Evolutionary conservation across 768 basidiomycete genomes (phyloP).

Genomic region (Myochromella boudieri): DNA sequence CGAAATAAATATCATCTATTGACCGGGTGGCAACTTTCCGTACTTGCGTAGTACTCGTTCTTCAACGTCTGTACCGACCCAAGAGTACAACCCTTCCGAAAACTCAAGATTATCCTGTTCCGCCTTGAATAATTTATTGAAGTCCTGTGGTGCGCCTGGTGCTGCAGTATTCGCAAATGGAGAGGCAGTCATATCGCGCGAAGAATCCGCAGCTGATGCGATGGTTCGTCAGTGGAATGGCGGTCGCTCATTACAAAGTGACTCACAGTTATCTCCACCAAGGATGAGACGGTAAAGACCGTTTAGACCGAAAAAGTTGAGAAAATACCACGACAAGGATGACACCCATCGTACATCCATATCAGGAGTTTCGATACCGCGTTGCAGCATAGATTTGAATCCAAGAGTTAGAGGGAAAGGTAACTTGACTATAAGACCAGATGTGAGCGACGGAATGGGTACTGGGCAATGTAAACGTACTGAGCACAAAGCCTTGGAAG

Average conservation of each 20-base stretch:
- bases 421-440: constrained; percentile 70
- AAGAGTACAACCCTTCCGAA: constrained; percentile 80
- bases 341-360: constrained; percentile 99
- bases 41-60: constrained; percentile 75
- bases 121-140: constrained; percentile 83
- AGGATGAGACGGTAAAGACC: constrained; percentile 93
- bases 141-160: constrained; percentile 76
- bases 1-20: constrained; percentile 19
- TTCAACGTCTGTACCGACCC: constrained; percentile 83
- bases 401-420: constrained; percentile 96
- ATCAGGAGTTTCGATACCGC: constrained; percentile 91
- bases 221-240: constrained; percentile 12
- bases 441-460: not conserved
- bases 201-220: constrained; percentile 70
- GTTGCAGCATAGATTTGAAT: constrained; percentile 97
- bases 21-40: constrained; percentile 50
- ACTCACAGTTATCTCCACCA: constrained; percentile 83
- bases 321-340: constrained; percentile 98
- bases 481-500: constrained; percentile 97
- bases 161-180: constrained; percentile 60
- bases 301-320: constrained; percentile 97
- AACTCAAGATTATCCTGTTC: constrained; percentile 94
- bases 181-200: constrained; percentile 69
- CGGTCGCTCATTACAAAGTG: not conserved
- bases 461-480: constrained; percentile 50